phyloP scores from a whole-genome alignment of 129 eudicot genomes.

The Silybum marianum region DNA sequence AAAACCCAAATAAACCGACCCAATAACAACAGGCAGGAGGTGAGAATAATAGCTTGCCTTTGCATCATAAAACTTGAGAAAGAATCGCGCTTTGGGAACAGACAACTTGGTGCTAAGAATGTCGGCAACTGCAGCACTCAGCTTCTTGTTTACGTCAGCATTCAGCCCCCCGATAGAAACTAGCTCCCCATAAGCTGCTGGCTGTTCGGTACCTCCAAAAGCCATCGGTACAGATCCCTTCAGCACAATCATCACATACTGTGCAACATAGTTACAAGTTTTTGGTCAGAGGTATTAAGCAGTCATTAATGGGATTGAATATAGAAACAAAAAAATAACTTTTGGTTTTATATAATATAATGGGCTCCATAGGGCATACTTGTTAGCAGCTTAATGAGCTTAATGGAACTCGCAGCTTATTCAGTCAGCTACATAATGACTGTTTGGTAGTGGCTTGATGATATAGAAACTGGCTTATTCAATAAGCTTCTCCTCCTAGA shows the following conservation, averaged over 20 bases:
- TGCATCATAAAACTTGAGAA: slow-evolving; percentile 72
- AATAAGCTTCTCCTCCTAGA: too few species aligned
- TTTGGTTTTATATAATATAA: too few species aligned
- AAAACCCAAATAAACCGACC: too few species aligned
- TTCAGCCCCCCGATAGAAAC: slow-evolving; percentile 79
- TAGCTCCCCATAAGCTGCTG: slow-evolving; percentile 79
- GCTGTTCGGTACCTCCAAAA: slow-evolving; percentile 86
- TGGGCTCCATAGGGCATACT: neutral
- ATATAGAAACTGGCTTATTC: too few species aligned
- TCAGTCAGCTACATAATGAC: too few species aligned
- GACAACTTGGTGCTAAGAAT: slow-evolving; percentile 67
- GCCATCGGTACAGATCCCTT: slow-evolving; percentile 81
- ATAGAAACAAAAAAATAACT: too few species aligned
- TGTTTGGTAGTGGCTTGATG: too few species aligned
- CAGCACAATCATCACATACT: slow-evolving; percentile 86
- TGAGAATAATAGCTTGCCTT: slow-evolving; percentile 43
- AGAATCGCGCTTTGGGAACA: slow-evolving; percentile 64
- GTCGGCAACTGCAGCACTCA: slow-evolving; percentile 69
- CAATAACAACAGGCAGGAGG: neutral
- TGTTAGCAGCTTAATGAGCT: too few species aligned
- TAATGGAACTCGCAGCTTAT: too few species aligned
- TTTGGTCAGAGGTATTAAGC: neutral
- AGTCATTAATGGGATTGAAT: neutral
- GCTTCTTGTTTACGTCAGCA: slow-evolving; percentile 70
- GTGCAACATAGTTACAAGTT: slow-evolving; percentile 8